Conservation (phyloP, 2,329 filamentous ascomycete species). For the Mycosphaerella arachidis region DNA sequence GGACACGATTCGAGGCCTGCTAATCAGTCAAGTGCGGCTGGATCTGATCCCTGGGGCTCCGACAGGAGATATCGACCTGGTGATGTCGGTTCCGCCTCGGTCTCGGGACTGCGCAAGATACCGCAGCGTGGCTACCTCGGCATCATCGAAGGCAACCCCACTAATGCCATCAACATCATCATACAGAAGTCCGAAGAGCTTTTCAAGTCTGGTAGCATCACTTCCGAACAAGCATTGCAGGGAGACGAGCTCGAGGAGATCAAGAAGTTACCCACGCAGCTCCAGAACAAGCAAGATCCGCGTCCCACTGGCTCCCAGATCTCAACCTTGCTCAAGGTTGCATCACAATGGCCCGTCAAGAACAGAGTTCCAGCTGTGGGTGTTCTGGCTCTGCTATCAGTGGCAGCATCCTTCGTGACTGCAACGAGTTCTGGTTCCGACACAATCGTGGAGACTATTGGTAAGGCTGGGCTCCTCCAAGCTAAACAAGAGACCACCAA, state of each 20-base stretch:
- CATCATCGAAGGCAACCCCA: slow-evolving; percentile 32
- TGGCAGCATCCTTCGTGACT: slow-evolving; percentile 61
- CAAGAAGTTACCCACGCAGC: slow-evolving; percentile 54
- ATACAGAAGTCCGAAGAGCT: slow-evolving; percentile 63
- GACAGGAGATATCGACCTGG: slow-evolving; percentile 76
- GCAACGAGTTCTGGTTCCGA: slow-evolving; percentile 49
- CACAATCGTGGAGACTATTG: slow-evolving; percentile 59
- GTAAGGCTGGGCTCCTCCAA: slow-evolving; percentile 55
- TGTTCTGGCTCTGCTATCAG: slow-evolving; percentile 75
- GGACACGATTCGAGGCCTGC: slow-evolving; percentile 48
- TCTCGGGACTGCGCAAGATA: slow-evolving; percentile 25
- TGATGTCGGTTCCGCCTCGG: slow-evolving; percentile 45
- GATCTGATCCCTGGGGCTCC: slow-evolving; percentile 70
- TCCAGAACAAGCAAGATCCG: slow-evolving; percentile 53
- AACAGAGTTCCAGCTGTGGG: slow-evolving; percentile 82
- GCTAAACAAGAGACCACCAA: slow-evolving; percentile 60
- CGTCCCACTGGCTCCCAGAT: slow-evolving; percentile 42
- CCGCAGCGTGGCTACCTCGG: slow-evolving; percentile 29
- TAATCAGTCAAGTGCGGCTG: slow-evolving; percentile 41
- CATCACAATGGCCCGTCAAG: slow-evolving; percentile 72
- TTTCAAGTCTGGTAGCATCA: slow-evolving; percentile 47
- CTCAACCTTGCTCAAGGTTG: slow-evolving; percentile 59
- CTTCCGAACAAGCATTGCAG: slow-evolving; percentile 60
- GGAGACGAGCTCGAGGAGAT: slow-evolving; percentile 65
- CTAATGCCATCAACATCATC: slow-evolving; percentile 55